Percentiles rank a stretch among this genome's conserved stretches.
Conservation (phyloP, 306 rosid species). For the Trifolium repens region DNA sequence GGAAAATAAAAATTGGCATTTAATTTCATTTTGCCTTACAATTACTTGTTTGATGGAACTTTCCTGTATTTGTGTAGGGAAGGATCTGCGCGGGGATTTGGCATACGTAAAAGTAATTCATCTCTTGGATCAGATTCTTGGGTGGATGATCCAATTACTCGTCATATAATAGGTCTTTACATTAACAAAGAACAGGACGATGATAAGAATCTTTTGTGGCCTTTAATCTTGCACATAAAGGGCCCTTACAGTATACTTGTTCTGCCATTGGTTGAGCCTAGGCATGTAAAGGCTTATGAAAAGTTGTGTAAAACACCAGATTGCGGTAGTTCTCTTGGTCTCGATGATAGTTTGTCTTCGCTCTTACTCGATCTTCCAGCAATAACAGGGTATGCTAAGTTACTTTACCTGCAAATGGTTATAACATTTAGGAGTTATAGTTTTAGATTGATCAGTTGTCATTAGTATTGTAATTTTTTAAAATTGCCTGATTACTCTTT, state of each 20-base stretch:
- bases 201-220: slow-evolving; percentile 73
- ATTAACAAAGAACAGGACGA: slow-evolving; percentile 61
- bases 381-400: slow-evolving; percentile 97
- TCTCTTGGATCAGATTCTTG: slow-evolving; percentile 87
- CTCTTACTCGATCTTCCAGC: slow-evolving; percentile 86
- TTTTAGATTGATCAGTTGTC: slow-evolving; percentile 18
- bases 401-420: slow-evolving; percentile 57
- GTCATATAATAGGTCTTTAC: slow-evolving; percentile 73
- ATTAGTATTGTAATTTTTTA: not conserved
- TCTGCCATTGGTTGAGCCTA: slow-evolving; percentile 84
- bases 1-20: too few species aligned
- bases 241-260: slow-evolving; percentile 67
- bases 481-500: not conserved
- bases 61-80: slow-evolving; percentile 58
- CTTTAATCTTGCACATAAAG: slow-evolving; percentile 75
- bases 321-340: slow-evolving; percentile 80
- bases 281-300: slow-evolving; percentile 69
- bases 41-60: not conserved
- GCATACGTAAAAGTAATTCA: slow-evolving; percentile 71
- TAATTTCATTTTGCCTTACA: too few species aligned
- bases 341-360: slow-evolving; percentile 78
- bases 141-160: slow-evolving; percentile 94
- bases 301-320: slow-evolving; percentile 70
- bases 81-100: slow-evolving; percentile 80
- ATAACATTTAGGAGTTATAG: slow-evolving; percentile 30